Conservation (phyloP, 2,329 filamentous ascomycete species). For the Colletotrichum sp. region DNA sequence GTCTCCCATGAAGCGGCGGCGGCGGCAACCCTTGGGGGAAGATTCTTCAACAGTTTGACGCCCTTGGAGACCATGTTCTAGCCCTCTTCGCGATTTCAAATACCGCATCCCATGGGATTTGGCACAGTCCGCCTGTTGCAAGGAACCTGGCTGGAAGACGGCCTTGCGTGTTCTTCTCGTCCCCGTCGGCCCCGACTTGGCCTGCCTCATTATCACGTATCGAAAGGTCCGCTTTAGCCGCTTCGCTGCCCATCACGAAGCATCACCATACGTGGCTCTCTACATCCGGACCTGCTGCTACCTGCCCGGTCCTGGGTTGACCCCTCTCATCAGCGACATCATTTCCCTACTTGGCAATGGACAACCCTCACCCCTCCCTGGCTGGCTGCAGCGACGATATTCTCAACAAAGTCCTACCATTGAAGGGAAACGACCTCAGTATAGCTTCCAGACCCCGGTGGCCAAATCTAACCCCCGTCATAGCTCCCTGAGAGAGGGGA, state of each 20-base stretch:
- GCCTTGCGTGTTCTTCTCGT: not conserved
- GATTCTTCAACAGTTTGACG: not conserved
- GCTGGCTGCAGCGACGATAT: not conserved
- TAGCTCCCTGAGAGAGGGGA: not conserved
- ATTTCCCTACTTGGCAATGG: not conserved
- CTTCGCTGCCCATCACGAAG: not conserved
- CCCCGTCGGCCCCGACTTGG: not conserved
- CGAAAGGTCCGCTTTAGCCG: not conserved
- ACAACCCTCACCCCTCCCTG: not conserved
- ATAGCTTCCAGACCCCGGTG: not conserved
- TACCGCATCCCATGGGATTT: not conserved
- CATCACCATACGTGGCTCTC: not conserved
- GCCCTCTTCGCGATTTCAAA: not conserved
- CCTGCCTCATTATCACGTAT: not conserved
- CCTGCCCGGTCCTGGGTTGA: not conserved
- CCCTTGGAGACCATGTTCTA: not conserved
- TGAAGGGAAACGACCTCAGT: not conserved
- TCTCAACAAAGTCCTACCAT: not conserved
- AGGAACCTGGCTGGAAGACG: not conserved
- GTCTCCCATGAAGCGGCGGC: not conserved
- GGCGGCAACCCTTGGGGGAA: not conserved
- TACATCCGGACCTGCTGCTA: not conserved
- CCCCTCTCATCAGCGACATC: not conserved
- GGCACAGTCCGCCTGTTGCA: not conserved
- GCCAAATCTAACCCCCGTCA: not conserved